Evolutionary conservation across 495 filamentous ascomycete genomes (phyloP), one percentile per base, ranked within the genome.

Genomic region (Hypoxylon crocopeplum): DNA sequence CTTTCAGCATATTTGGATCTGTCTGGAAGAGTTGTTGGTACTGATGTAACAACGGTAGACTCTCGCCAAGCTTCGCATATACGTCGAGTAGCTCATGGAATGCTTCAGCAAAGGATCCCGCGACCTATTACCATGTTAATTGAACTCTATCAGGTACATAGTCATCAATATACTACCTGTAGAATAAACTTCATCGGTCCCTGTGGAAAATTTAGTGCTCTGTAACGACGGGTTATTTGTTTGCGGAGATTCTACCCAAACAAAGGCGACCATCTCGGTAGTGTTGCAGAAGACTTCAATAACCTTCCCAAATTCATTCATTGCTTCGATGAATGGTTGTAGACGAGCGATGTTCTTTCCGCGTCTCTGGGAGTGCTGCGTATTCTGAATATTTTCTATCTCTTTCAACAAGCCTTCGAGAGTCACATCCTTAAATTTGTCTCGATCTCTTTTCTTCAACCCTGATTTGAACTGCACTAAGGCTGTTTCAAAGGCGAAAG

Each of bases 1-100:
- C 56, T 22, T 0, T 47, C 20, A 17, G 22, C 40, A 55, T 38
- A 38, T 55, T 20, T 7, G 40, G 3, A 7, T 19, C 51, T 29
- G 22, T 44, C 47, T 4, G 12, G 32, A 45, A 45, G 17, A 19
- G 6, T 17, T 55, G 20, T 11, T 36, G 19, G 55, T 78, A 75
- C 45, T 67, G 37, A 30, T 42, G 15, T 3, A 78, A 55, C 4
- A 71, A 41, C 2, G 77, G 72, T 8, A 81, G 53, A 7, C 62
- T 59, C 59, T 78, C 70, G 5, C 73, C 75, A 52, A 81, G 66
- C 16, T 71, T 57, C 40, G 72, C 47, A 62, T 79, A 77, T n/a
- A 77, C 75, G 45, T 74, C 66, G 3, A 80, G 46, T 3, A 79
- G 39, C 12, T 46, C 62, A 39, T 75, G 68, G 19, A 75, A 72